Evolutionary conservation across 2,329 filamentous ascomycete genomes (phyloP).

Genomic region (Claviceps paspali): DNA sequence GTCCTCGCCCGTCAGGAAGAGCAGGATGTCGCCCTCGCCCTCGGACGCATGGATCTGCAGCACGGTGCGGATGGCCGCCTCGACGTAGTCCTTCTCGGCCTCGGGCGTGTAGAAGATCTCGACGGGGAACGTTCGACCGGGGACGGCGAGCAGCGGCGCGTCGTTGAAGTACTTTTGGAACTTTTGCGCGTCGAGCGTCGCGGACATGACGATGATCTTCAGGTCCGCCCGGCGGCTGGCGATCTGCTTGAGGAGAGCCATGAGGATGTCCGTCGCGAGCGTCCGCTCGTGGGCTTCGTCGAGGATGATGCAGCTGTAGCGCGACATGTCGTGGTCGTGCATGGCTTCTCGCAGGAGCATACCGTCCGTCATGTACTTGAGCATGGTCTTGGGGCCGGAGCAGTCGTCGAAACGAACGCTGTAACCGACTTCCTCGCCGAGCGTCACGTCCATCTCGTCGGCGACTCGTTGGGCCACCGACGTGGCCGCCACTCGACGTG

Average conservation of each 20-base stretch:
- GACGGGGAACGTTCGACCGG: conserved; percentile 87
- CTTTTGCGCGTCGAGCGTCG: conserved; percentile 92
- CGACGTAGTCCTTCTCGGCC: conserved; percentile 90
- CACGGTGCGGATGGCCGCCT: conserved; percentile 86
- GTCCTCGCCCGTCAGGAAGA: conserved; percentile 95
- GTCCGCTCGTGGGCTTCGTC: conserved; percentile 98
- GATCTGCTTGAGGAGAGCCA: conserved; percentile 90
- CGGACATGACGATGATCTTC: conserved; percentile 98
- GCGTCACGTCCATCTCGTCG: conserved; percentile 82
- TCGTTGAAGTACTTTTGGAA: conserved; percentile 96
- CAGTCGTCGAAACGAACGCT: conserved; percentile 98
- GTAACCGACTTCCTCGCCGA: conserved; percentile 94
- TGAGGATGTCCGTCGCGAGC: conserved; percentile 89
- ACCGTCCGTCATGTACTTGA: conserved; percentile 99
- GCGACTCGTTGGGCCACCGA: conserved; percentile 96
- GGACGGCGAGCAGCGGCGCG: conserved; percentile 83
- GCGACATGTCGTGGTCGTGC: conserved; percentile 80
- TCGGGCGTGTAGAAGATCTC: conserved; percentile 98
- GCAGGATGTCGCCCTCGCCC: conserved; percentile 76
- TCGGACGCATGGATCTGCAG: conserved; percentile 93
- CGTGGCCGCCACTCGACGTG: conserved; percentile 95
- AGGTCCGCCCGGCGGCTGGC: conserved; percentile 68
- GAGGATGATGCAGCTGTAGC: conserved; percentile 95
- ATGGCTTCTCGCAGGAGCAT: conserved; percentile 95
- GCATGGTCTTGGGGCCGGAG: conserved; percentile 72